Evolutionary conservation across 345 rosid genomes (phyloP).

Genomic region (Laguncularia racemosa): DNA sequence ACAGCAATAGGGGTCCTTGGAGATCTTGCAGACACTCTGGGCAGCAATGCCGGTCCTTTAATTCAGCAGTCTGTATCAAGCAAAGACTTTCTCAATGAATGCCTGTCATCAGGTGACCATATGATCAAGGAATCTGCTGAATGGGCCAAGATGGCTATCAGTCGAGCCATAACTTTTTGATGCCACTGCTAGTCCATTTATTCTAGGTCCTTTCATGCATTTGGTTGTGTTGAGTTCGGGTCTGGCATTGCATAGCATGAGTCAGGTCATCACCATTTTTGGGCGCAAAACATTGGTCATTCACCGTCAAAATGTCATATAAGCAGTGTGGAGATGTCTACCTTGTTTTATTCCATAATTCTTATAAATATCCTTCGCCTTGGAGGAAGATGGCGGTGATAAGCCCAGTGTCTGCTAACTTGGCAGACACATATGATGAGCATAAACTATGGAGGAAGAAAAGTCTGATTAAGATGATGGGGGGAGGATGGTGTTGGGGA

Average conservation of each 20-base stretch:
- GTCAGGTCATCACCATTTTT: slow-evolving; percentile 41
- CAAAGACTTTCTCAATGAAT: slow-evolving; percentile 46
- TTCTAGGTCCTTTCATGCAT: slow-evolving; percentile 32
- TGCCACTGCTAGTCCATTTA: slow-evolving; percentile 26
- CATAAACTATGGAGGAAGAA: slow-evolving; percentile 8
- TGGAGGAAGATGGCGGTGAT: slow-evolving; percentile 18
- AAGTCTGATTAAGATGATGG: slow-evolving; percentile 10
- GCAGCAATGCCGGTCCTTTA: slow-evolving; percentile 44
- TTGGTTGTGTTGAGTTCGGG: slow-evolving; percentile 40
- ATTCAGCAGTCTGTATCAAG: slow-evolving; percentile 48
- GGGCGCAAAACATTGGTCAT: slow-evolving; percentile 11
- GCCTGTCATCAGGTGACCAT: slow-evolving; percentile 44
- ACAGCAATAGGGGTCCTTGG: slow-evolving; percentile 56
- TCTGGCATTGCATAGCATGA: slow-evolving; percentile 30
- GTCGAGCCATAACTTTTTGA: slow-evolving; percentile 47
- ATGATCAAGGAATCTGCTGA: slow-evolving; percentile 62
- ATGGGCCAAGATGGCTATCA: slow-evolving; percentile 59
- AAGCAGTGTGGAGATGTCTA: slow-evolving; percentile 11
- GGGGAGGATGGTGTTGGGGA: slow-evolving; percentile 15
- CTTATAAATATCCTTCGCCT: slow-evolving; percentile 12
- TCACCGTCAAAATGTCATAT: slow-evolving; percentile 2
- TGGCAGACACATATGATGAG: slow-evolving; percentile 17
- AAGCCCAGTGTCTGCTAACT: slow-evolving; percentile 25
- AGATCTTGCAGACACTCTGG: slow-evolving; percentile 53
- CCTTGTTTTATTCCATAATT: slow-evolving; percentile 7